Evolutionary conservation across 805 yeast genomes (phyloP).

Genomic region (Barnettozyma wickerhamii): DNA sequence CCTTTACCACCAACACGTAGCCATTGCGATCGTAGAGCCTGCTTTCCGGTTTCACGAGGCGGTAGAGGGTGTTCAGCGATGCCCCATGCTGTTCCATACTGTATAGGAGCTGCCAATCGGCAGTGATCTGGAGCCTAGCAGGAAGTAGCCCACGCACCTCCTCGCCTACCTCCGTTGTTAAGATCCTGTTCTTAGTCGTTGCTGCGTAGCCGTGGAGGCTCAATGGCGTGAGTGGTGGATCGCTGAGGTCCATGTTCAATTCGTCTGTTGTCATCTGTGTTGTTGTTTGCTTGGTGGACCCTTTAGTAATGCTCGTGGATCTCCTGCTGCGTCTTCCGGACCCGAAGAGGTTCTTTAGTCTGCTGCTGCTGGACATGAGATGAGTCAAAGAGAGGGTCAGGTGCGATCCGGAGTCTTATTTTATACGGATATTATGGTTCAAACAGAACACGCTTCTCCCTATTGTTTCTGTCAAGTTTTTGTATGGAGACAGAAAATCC

Average conservation of each 20-base stretch:
- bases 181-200: conserved; percentile 52
- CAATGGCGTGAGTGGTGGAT: conserved; percentile 50
- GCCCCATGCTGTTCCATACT: conserved; percentile 93
- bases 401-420: too few relatives aligned
- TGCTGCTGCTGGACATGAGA: too few relatives aligned
- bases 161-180: conserved; percentile 62
- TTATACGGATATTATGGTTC: too few relatives aligned
- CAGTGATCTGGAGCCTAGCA: conserved; percentile 68
- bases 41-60: conserved; percentile 42
- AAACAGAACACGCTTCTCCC: too few relatives aligned
- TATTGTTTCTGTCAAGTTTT: too few relatives aligned
- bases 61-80: conserved; percentile 73
- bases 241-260: conserved; percentile 1
- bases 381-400: too few relatives aligned
- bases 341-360: conserved; percentile 1
- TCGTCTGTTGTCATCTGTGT: not conserved
- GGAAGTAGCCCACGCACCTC: conserved; percentile 75
- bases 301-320: not conserved
- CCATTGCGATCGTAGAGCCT: conserved; percentile 49
- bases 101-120: conserved; percentile 73
- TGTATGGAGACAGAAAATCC: too few relatives aligned
- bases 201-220: conserved; percentile 55
- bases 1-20: conserved; percentile 69
- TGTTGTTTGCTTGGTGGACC: not conserved
- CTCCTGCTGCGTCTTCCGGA: not conserved